Percentiles rank a stretch among this genome's conserved stretches.
phyloP scores from a whole-genome alignment of 495 filamentous ascomycete genomes.

The Aspergillus leporis region DNA sequence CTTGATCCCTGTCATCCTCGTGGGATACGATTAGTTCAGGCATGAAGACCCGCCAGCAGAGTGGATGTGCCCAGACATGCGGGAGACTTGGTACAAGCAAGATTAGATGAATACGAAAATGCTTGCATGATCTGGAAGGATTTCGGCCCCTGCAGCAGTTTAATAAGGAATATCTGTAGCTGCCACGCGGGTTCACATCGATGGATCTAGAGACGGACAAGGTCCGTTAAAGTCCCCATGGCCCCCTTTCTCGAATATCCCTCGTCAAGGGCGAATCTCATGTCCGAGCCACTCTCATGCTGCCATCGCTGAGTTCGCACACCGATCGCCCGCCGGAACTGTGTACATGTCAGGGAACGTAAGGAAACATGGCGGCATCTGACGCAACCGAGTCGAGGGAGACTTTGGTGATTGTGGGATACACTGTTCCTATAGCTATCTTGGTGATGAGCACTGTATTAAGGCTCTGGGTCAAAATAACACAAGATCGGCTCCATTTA shows the following conservation, averaged over 20 bases:
- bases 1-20: neutral
- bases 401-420: constrained; percentile 8
- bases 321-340: neutral
- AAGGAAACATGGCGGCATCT: neutral
- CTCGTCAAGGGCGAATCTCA: neutral
- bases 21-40: neutral
- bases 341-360: neutral
- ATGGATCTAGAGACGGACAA: neutral
- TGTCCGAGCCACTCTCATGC: neutral
- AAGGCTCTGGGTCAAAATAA: neutral
- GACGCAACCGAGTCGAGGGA: neutral
- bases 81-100: neutral
- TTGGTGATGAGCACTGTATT: constrained; percentile 7
- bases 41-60: neutral
- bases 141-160: neutral
- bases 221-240: neutral
- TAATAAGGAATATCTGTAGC: neutral
- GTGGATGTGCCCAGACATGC: neutral
- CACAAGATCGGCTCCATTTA: constrained; percentile 3
- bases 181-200: neutral
- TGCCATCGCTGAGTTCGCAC: neutral
- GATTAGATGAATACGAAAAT: neutral
- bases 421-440: neutral
- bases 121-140: neutral
- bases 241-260: neutral